These are phyloP conservation scores for Cladorrhinum sp. DNA, from an alignment of 2,329 filamentous ascomycete genomes.

Conservation along the genomic window DNA sequence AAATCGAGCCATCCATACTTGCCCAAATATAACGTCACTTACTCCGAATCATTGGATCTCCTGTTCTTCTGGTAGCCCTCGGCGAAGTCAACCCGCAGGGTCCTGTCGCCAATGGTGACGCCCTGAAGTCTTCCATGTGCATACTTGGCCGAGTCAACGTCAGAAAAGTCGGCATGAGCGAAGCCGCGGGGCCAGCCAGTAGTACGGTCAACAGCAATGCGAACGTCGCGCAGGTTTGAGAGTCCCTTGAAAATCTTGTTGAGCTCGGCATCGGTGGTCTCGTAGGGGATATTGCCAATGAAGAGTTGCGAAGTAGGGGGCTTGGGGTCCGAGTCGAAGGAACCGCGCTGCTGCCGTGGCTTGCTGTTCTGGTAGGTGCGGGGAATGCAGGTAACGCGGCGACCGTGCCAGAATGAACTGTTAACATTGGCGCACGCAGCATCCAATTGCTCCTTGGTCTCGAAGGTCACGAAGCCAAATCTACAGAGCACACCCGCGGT, in stretches of 20 bases:
- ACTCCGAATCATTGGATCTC: background rate
- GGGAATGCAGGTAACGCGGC: conserved; percentile 31
- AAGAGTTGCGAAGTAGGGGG: conserved; percentile 50
- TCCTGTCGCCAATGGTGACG: conserved; percentile 62
- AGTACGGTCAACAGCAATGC: conserved; percentile 76
- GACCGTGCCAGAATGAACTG: conserved; percentile 39
- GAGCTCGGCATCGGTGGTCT: conserved; percentile 79
- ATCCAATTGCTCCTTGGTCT: conserved; percentile 21
- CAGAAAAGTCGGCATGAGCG: conserved; percentile 76
- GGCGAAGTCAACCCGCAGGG: conserved; percentile 64
- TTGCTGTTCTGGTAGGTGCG: conserved; percentile 12
- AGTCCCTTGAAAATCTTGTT: conserved; percentile 73
- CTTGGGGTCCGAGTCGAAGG: background rate
- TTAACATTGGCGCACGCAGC: conserved; percentile 31
- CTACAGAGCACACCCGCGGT: conserved; percentile 21
- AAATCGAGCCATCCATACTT: background rate
- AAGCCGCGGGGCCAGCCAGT: conserved; percentile 82
- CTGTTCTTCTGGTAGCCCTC: conserved; percentile 17
- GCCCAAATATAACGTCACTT: background rate
- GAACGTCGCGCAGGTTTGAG: conserved; percentile 68
- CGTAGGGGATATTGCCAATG: conserved; percentile 82
- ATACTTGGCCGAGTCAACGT: conserved; percentile 60
- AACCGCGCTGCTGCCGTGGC: background rate
- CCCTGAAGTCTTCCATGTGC: conserved; percentile 55
- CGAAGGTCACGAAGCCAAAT: conserved; percentile 36